Evolutionary conservation across 2,329 filamentous ascomycete genomes (phyloP).

Genomic region (Trichothecium roseum): DNA sequence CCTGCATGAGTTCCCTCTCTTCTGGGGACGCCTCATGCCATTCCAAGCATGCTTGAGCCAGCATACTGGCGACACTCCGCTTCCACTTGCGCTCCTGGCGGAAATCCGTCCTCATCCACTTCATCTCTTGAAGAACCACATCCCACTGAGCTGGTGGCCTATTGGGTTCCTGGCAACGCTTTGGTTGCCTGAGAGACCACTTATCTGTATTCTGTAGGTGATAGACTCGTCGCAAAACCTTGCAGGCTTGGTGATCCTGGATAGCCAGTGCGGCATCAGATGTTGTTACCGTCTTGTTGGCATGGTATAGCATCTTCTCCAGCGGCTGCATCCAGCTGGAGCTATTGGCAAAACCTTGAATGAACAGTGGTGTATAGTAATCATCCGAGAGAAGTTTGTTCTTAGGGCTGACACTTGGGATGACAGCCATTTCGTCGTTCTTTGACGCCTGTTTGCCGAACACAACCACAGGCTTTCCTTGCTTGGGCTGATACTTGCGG

Average conservation of each 20-base stretch:
- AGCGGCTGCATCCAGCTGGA: constrained; percentile 52
- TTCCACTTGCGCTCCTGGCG: constrained; percentile 94
- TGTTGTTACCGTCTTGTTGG: constrained; percentile 84
- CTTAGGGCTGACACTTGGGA: constrained; percentile 26
- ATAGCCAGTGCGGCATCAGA: constrained; percentile 74
- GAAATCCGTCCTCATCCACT: constrained; percentile 97
- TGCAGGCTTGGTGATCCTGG: constrained; percentile 78
- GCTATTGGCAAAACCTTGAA: constrained; percentile 42
- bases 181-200: constrained; percentile 85
- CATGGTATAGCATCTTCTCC: constrained; percentile 66
- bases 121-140: constrained; percentile 79
- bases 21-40: constrained; percentile 60
- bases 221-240: constrained; percentile 78
- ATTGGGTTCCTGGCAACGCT: constrained; percentile 71
- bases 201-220: constrained; percentile 82
- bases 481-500: constrained; percentile 45
- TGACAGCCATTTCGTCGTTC: constrained; percentile 34
- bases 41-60: constrained; percentile 75
- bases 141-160: constrained; percentile 76
- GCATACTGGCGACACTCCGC: constrained; percentile 63
- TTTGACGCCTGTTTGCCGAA: constrained; percentile 59
- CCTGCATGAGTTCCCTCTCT: constrained; percentile 57
- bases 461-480: constrained; percentile 58
- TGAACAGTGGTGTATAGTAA: constrained; percentile 53
- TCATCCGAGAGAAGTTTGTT: constrained; percentile 41